Evolutionary conservation across 345 rosid genomes (phyloP).

Genomic region (Euphorbia peplus): DNA sequence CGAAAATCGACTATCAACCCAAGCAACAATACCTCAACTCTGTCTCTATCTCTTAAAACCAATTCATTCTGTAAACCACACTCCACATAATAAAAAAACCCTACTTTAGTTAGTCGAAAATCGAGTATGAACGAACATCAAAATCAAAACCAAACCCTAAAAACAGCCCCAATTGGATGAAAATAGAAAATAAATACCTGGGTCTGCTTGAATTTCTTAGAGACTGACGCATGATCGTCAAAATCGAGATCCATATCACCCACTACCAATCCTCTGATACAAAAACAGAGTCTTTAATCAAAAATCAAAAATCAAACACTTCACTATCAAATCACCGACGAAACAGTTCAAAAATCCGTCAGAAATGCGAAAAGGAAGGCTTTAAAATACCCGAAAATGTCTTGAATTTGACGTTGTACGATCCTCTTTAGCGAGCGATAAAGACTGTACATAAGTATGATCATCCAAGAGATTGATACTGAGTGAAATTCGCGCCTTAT

Average conservation of each 20-base stretch:
- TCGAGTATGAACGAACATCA: no score
- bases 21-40: no score
- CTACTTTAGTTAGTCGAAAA: no score
- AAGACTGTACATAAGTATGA: no score
- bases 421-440: constrained; percentile 4
- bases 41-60: no score
- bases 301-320: neutral
- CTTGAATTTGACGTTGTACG: no score
- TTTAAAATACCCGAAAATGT: neutral
- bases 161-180: neutral
- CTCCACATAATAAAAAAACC: no score
- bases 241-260: constrained; percentile 4
- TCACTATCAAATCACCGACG: no score
- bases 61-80: no score
- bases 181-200: constrained; percentile 17
- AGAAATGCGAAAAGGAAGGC: neutral
- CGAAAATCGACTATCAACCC: neutral
- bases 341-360: neutral
- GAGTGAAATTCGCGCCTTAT: constrained; percentile 4
- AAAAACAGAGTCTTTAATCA: neutral
- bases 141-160: constrained; percentile 1
- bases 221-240: constrained; percentile 3
- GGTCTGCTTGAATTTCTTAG: constrained; percentile 19
- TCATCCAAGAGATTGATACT: neutral
- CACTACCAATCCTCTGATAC: neutral